Conservation (phyloP, 768 basidiomycete genomes). For the Pholiota molesta region DNA sequence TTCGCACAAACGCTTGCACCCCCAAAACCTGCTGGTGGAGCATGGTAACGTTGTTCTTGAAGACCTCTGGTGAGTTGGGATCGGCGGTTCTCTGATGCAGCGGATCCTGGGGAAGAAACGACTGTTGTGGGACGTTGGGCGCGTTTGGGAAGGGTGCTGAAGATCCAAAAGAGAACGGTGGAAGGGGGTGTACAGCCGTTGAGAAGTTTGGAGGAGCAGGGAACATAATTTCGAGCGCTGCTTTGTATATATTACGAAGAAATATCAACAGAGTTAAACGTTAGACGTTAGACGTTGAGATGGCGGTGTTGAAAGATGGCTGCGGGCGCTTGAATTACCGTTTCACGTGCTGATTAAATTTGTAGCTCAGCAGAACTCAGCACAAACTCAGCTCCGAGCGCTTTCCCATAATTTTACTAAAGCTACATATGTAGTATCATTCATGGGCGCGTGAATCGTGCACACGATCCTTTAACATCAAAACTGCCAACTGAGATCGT, state of each 20-base stretch:
- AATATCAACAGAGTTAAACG: no score
- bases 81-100: constrained; percentile 41
- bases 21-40: constrained; percentile 51
- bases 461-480: background rate
- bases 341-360: no score
- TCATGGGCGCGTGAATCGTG: background rate
- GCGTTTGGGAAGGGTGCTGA: constrained; percentile 30
- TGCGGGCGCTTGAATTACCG: no score
- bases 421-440: background rate
- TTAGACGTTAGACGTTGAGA: no score
- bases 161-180: constrained; percentile 25
- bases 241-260: no score
- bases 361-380: no score
- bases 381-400: no score
- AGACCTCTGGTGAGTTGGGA: constrained; percentile 61
- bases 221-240: constrained; percentile 15
- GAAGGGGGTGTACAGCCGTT: constrained; percentile 36
- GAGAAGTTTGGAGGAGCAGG: constrained; percentile 35
- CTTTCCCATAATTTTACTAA: no score
- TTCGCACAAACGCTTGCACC: constrained; percentile 51
- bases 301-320: no score
- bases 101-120: constrained; percentile 19
- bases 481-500: background rate
- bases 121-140: background rate
- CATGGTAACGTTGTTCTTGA: constrained; percentile 58